Conservation (phyloP, 768 basidiomycete genomes). For the Tylopilus vinaceipallidus region DNA sequence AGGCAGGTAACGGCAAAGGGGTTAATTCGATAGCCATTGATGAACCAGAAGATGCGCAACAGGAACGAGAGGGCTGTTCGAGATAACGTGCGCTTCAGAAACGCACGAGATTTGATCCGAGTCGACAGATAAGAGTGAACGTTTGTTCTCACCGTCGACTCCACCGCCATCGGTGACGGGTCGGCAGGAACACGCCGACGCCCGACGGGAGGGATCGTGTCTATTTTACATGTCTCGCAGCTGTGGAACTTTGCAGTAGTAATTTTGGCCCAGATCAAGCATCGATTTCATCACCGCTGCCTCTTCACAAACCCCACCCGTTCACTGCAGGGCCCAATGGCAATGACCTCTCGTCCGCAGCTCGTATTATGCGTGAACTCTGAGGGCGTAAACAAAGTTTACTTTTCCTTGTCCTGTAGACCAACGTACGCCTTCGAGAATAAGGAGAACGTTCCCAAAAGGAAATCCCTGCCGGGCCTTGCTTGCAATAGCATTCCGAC, state of each 20-base stretch:
- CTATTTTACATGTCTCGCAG: no score
- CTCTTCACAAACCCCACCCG: not conserved
- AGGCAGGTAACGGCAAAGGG: slow-evolving; percentile 69
- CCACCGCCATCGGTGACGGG: not conserved
- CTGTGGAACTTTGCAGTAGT: no score
- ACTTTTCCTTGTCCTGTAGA: not conserved
- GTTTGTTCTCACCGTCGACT: not conserved
- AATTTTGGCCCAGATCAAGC: not conserved
- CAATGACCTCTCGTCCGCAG: slow-evolving; percentile 9
- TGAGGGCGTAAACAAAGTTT: not conserved
- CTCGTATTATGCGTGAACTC: not conserved
- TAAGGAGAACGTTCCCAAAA: not conserved
- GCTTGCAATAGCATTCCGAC: not conserved
- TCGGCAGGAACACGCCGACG: slow-evolving; percentile 5
- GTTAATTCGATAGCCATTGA: slow-evolving; percentile 65
- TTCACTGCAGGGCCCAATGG: not conserved
- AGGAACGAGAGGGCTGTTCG: not conserved
- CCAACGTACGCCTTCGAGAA: no score
- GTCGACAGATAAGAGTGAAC: slow-evolving; percentile 2
- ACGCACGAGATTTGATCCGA: not conserved
- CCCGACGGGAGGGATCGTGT: not conserved
- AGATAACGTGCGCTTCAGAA: not conserved
- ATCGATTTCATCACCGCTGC: not conserved
- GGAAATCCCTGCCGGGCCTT: not conserved
- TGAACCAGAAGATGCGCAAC: not conserved